A percentile compares a stretch with the other conserved stretches of the same genome.
Evolutionary conservation across 768 basidiomycete genomes (phyloP).

Genomic region (Austroboletus eburneus): DNA sequence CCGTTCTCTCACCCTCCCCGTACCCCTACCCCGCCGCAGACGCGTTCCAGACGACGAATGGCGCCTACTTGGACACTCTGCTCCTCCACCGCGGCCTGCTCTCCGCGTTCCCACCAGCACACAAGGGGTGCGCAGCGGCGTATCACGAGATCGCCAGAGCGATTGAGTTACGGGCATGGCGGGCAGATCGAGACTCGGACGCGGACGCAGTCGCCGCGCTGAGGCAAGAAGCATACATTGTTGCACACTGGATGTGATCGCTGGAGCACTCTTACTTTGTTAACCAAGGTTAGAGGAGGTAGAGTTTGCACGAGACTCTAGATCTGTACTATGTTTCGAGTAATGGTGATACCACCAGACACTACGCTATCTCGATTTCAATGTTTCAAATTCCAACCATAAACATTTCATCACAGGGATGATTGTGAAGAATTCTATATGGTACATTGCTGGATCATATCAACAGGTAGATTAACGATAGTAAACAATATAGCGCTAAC

Average conservation of each 20-base stretch:
- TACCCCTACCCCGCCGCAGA: slow-evolving; percentile 30
- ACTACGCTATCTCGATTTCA: too few species aligned
- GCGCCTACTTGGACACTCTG: slow-evolving; percentile 74
- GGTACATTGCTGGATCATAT: slow-evolving; percentile 11
- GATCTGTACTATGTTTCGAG: neutral
- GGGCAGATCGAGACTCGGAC: slow-evolving; percentile 67
- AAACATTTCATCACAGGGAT: neutral
- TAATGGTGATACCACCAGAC: neutral
- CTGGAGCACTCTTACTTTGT: neutral
- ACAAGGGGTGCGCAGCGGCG: slow-evolving; percentile 58
- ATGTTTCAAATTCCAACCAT: too few species aligned
- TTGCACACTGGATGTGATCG: slow-evolving; percentile 30
- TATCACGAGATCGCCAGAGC: slow-evolving; percentile 63
- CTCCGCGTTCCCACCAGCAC: slow-evolving; percentile 56
- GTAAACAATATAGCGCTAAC: slow-evolving; percentile 2
- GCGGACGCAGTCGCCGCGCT: slow-evolving; percentile 65
- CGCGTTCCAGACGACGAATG: slow-evolving; percentile 52
- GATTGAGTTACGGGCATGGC: slow-evolving; percentile 63
- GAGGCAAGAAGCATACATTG: slow-evolving; percentile 63
- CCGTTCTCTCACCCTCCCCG: slow-evolving; percentile 30
- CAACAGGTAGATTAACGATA: slow-evolving; percentile 3
- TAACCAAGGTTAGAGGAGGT: neutral
- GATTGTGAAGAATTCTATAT: neutral
- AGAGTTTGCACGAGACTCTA: too few species aligned
- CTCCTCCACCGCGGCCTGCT: slow-evolving; percentile 74